phyloP scores from a whole-genome alignment of 2,329 filamentous ascomycete genomes.

The Pyrenophora graminea region DNA sequence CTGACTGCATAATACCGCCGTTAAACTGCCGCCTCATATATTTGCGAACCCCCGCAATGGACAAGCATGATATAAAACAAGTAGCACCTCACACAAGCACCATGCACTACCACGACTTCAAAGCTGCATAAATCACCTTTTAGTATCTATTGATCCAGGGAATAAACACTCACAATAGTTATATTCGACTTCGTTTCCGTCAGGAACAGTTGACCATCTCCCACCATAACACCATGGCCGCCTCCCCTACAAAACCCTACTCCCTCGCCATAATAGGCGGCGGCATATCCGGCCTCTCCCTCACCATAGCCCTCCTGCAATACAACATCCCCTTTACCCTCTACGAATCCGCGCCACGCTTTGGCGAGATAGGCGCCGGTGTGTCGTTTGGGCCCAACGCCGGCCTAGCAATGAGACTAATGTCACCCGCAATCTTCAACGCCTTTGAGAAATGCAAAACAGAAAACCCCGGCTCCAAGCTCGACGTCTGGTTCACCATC shows the following conservation, averaged over 20 bases:
- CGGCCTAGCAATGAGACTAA: slow-evolving; percentile 58
- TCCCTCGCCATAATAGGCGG: slow-evolving; percentile 63
- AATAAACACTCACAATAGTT: too few relatives aligned
- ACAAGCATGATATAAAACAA: too few relatives aligned
- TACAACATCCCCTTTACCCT: slow-evolving; percentile 55
- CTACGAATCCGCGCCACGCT: slow-evolving; percentile 60
- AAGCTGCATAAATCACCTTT: neutral
- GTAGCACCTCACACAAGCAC: too few relatives aligned
- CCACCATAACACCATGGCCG: slow-evolving; percentile 1
- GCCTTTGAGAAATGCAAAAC: slow-evolving; percentile 52
- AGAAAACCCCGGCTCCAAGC: slow-evolving; percentile 38
- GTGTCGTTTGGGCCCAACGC: slow-evolving; percentile 62
- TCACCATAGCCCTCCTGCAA: slow-evolving; percentile 58
- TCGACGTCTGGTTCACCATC: slow-evolving; percentile 36
- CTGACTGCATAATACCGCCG: neutral
- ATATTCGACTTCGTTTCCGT: neutral
- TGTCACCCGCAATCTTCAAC: slow-evolving; percentile 50
- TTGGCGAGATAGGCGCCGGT: slow-evolving; percentile 63
- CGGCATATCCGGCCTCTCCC: slow-evolving; percentile 61
- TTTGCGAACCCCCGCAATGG: too few relatives aligned
- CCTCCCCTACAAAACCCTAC: slow-evolving; percentile 42
- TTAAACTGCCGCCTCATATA: too few relatives aligned
- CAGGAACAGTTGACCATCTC: neutral
- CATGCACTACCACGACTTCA: too few relatives aligned
- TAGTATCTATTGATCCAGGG: neutral